Evolutionary conservation across 2,329 filamentous ascomycete genomes (phyloP), one percentile per base, ranked within the genome.

Genomic region (Talaromyces sp.): DNA sequence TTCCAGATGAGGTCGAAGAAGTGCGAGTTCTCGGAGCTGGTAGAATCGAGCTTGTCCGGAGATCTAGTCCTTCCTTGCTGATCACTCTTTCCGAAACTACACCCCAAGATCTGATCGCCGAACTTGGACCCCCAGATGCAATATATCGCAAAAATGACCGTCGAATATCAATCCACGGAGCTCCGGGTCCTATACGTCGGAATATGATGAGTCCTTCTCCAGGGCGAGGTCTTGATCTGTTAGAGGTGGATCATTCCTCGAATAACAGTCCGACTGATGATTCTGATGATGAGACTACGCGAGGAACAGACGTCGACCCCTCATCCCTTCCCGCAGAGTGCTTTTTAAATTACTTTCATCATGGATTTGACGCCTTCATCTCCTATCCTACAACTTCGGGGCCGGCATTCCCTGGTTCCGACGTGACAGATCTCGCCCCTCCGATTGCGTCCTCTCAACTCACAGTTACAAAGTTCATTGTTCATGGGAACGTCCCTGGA

Each of bases 301-400:
- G 64, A 78, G 81, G 72, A 66, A 86, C 75, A 3, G 84, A 86
- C 1, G 84, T 86, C 4, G 91, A 96, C 71, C 76, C 80, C 41
- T 71, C 74, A 6, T 72, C 71, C 7, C 64, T 77, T n/a, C 71
- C 76, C 3, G 71, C 76, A 8, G 81, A 84, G 68, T 92, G 88
- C 65, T 99, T 98, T 73, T 97, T 95, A 77, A 98, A 98, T 73
- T 99, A 99, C 73, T 99, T 97, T 71, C 89, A 93, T 65, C 88
- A 96, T 64, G 95, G 95, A 1, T 96, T 99, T 70, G 95, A 99
- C 73, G 84, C 97, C 10, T 82, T 98, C 5, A 84, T 99, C n/a
- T 96, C 93, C 0, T 86, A 87, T 31, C 89, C 90, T 0, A 86
- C 85, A 0, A 72, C 82, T 5, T 81, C 88, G 4, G 90, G 89